Evolutionary conservation across 305 asterid species (phyloP), one percentile per base, ranked within the genome.

Genomic region (Fraxinus albicans): DNA sequence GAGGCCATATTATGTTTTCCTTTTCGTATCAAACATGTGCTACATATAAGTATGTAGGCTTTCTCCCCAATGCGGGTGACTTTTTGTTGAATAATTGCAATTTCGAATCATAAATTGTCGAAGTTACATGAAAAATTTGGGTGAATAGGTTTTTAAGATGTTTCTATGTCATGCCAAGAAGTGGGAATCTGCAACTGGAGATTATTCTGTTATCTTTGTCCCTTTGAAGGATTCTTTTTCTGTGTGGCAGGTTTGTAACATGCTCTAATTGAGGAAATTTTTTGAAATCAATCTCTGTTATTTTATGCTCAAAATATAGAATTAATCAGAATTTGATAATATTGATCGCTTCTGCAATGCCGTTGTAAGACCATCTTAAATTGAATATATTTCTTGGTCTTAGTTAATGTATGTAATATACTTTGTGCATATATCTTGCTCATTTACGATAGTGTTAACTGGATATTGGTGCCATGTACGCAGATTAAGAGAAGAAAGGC

Each of bases 401-500:
- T 15, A 50, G 63, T 50, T 50, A 50, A 50, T 50, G 19, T 15
- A 50, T 50, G 17, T 15, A 21, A 40, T 40, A 40, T 40, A 8
- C 13, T 40, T 40, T 40, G 47, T 40, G 47, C 47, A 17, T 58
- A 8, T 23, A 60, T 60, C 31, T 60, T 60, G 12, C 75, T 69
- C 2, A 13, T 29, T 25, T 27, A 27, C 17, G 75, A 69, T 29
- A 9, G 1, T 29, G 17, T 10, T 33, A 27, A 67, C n/a, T 15
- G 83, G 77, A 65, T 40, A 31, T 79, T 82, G 77, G 73, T 75
- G 74, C 78, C 73, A 69, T 76, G 21, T 84, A n/a, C 82, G 90
- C 93, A 94, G 99, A 87, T 86, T 96, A 85, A 90, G 94, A 87
- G 98, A 96, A 83, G 92, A 90, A 88, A 88, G 98, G 74, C 93